These are phyloP conservation scores for Plasmodium adleri DNA, from an alignment of 169 alveolate genomes.

Conservation along the genomic window DNA sequence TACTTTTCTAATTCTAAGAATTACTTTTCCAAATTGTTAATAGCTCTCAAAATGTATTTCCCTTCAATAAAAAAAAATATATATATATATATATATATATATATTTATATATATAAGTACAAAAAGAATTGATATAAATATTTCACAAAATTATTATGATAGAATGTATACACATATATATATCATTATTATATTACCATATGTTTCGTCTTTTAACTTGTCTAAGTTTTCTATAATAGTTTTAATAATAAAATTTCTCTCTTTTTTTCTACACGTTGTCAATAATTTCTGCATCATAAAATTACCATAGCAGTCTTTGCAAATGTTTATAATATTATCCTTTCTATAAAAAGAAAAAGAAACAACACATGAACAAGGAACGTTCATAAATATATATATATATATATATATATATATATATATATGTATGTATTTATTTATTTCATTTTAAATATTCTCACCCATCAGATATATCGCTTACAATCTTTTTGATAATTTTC, in stretches of 20 bases:
- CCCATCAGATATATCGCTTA: constrained; percentile 55
- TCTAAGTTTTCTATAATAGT: constrained; percentile 36
- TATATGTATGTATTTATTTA: not conserved
- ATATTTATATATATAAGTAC: not conserved
- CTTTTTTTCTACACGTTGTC: constrained; percentile 48
- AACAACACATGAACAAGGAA: not conserved
- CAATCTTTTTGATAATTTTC: constrained; percentile 60
- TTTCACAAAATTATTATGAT: not conserved
- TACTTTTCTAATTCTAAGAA: too few species aligned
- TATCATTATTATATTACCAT: constrained; percentile 26
- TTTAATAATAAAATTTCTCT: constrained; percentile 35
- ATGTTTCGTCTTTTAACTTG: constrained; percentile 60
- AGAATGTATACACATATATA: not conserved
- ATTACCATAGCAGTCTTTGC: constrained; percentile 75
- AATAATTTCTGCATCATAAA: constrained; percentile 69
- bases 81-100: not conserved
- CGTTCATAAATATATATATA: too few species aligned
- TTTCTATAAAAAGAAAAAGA: constrained; percentile 15
- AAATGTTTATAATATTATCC: constrained; percentile 56
- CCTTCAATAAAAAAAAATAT: constrained; percentile 10
- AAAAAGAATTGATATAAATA: not conserved
- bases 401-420: not conserved
- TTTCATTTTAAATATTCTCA: not conserved
- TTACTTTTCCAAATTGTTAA: constrained; percentile 50
- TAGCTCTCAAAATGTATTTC: constrained; percentile 68